Evolutionary conservation across 2,329 filamentous ascomycete genomes (phyloP), one percentile per base, ranked within the genome.

Genomic region (Ophiocordyceps australis): DNA sequence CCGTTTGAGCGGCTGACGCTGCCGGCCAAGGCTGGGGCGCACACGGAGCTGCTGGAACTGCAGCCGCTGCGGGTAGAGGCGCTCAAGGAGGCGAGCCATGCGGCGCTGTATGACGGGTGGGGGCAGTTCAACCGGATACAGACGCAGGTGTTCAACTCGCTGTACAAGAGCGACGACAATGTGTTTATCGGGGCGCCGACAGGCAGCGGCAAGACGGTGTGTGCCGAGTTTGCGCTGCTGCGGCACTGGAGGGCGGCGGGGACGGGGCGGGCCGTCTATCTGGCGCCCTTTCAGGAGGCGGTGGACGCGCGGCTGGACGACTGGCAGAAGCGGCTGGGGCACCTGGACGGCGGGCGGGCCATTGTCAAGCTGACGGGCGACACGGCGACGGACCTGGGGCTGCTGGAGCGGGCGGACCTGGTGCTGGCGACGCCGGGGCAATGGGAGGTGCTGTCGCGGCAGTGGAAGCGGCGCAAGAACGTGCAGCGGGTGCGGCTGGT

Each of bases 391-490:
- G 89, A 98, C 49, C 58, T 98, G 32, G 86, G 89, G 52, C 60
- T 93, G 13, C 62, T 98, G 8, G 83, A 92, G 38, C 69, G 70
- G 37, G 82, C 81, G 17, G 85, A 98, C 46, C 60, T 98, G 16
- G 75, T 98, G 27, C 62, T 98, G 18, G 89, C 89, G 3, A 98
- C 91, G 1, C 89, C 89, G 7, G 62, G 71, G 3, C 89, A 98
- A 41, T 98, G 89, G 91, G 89, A 98, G 52, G 79, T 91, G 16
- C 55, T 98, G 26, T 95, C 89, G 11, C 71, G 91, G 19, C 83
- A 92, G 47, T 98, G 91, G 89, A 85, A 92, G 54, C 73, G 86
- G 30, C 74, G 89, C 30, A 95, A 93, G 66, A 93, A 93, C 38
- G 74, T 98, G 1, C 82, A 94, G 45, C 77, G 73, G 4, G 78